Evolutionary conservation across 257 asterid species (phyloP).

Genomic region (Solanum paucissectum): DNA sequence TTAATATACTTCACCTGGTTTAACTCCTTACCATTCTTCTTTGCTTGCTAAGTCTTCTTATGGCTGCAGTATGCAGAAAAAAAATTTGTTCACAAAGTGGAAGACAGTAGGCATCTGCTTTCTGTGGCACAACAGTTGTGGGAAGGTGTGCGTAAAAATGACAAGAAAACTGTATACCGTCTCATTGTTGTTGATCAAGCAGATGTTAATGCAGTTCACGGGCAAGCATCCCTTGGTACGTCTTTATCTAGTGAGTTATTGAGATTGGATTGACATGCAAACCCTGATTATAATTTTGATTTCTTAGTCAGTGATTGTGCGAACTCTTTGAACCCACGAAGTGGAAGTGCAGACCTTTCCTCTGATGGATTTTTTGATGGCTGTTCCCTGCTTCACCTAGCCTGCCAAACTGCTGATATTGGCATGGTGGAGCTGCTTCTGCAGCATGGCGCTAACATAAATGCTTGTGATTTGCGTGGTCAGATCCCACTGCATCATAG

Average conservation of each 20-base stretch:
- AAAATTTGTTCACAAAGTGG: slow-evolving; percentile 47
- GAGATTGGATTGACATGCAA: not conserved
- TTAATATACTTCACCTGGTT: not conserved
- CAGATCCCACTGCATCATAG: slow-evolving; percentile 78
- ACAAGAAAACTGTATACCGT: slow-evolving; percentile 76
- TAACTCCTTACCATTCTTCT: not conserved
- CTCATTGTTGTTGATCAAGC: slow-evolving; percentile 50
- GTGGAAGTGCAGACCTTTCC: slow-evolving; percentile 20
- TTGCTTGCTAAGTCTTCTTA: not conserved
- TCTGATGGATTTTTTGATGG: slow-evolving; percentile 40
- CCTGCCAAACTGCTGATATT: slow-evolving; percentile 79
- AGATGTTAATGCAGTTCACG: slow-evolving; percentile 53
- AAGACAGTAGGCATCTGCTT: slow-evolving; percentile 35
- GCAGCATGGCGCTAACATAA: slow-evolving; percentile 67
- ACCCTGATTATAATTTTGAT: slow-evolving; percentile 17
- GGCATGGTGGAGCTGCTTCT: slow-evolving; percentile 92
- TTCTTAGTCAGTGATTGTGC: slow-evolving; percentile 25
- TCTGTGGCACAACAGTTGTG: slow-evolving; percentile 65
- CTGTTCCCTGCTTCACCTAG: slow-evolving; percentile 82
- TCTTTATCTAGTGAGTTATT: slow-evolving; percentile 24
- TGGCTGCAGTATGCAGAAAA: slow-evolving; percentile 61
- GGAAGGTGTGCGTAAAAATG: slow-evolving; percentile 68
- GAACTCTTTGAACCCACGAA: slow-evolving; percentile 20
- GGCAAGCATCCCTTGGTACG: slow-evolving; percentile 29
- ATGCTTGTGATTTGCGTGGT: slow-evolving; percentile 52